These are phyloP conservation scores for Colletotrichum karsti DNA, from an alignment of 2,329 filamentous ascomycete species.

Conservation along the genomic window DNA sequence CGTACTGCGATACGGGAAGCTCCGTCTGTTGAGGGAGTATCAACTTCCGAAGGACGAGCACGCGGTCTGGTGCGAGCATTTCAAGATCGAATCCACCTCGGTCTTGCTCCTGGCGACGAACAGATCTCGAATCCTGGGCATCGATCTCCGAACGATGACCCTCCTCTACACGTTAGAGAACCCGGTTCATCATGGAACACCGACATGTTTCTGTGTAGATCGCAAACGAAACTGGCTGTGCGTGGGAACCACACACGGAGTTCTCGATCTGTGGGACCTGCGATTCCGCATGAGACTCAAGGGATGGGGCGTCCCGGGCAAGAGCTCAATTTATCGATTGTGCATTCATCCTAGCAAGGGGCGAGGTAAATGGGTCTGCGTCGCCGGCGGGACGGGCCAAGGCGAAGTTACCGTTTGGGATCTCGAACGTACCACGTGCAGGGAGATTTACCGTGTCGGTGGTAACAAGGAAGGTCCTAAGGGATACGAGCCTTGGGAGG, in stretches of 20 bases:
- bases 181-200: slow-evolving; percentile 89
- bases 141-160: slow-evolving; percentile 89
- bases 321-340: slow-evolving; percentile 81
- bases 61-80: slow-evolving; percentile 92
- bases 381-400: slow-evolving; percentile 85
- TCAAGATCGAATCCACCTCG: slow-evolving; percentile 83
- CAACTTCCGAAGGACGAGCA: slow-evolving; percentile 78
- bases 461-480: slow-evolving; percentile 68
- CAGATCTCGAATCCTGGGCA: slow-evolving; percentile 80
- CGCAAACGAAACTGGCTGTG: slow-evolving; percentile 89
- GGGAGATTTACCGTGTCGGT: slow-evolving; percentile 84
- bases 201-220: slow-evolving; percentile 91
- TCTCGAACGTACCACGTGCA: slow-evolving; percentile 86
- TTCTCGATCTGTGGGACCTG: slow-evolving; percentile 94
- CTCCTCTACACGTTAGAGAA: slow-evolving; percentile 84
- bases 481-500: slow-evolving; percentile 83
- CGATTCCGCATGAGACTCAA: slow-evolving; percentile 91
- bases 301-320: slow-evolving; percentile 87
- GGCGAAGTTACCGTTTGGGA: slow-evolving; percentile 97
- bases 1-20: slow-evolving; percentile 79
- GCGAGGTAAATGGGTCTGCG: slow-evolving; percentile 84
- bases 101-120: slow-evolving; percentile 88
- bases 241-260: slow-evolving; percentile 90
- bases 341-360: slow-evolving; percentile 81
- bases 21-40: slow-evolving; percentile 81